Conservation (phyloP, 306 rosid species). For the Prosopis cineraria region DNA sequence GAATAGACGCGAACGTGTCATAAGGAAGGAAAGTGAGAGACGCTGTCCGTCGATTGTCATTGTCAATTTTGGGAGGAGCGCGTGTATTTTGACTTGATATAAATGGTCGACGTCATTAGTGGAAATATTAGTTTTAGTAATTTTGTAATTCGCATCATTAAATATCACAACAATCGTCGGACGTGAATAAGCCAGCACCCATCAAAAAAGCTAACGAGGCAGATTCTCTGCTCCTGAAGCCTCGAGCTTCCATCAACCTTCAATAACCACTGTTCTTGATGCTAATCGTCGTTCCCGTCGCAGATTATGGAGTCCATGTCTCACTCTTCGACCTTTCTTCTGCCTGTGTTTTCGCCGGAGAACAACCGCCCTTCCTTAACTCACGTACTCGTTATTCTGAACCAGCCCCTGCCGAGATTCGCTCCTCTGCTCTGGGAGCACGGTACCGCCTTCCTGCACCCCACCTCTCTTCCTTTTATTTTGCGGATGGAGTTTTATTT, state of each 20-base stretch:
- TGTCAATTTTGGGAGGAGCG: neutral
- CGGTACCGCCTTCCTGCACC: conserved; percentile 44
- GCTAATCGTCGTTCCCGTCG: neutral
- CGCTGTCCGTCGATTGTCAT: neutral
- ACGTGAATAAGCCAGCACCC: neutral
- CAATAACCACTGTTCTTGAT: neutral
- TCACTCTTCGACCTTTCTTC: conserved; percentile 76
- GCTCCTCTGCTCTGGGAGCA: conserved; percentile 90
- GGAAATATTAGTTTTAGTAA: neutral
- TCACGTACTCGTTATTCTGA: conserved; percentile 74
- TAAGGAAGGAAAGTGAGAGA: neutral
- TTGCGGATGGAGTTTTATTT: neutral
- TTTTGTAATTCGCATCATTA: neutral
- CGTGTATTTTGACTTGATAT: neutral
- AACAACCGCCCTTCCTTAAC: conserved; percentile 33
- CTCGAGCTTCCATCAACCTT: neutral
- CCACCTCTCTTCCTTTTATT: neutral
- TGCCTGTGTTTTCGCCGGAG: conserved; percentile 40
- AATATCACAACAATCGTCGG: neutral
- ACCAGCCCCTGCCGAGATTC: conserved; percentile 78
- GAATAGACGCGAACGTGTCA: too few species aligned
- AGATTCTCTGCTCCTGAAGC: neutral
- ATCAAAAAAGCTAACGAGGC: neutral
- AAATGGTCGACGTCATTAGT: conserved; percentile 1
- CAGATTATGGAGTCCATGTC: conserved; percentile 54